These are phyloP conservation scores for Coemansia sp. DNA, from an alignment of 192 early-diverging fungal species.

Conservation along the genomic window DNA sequence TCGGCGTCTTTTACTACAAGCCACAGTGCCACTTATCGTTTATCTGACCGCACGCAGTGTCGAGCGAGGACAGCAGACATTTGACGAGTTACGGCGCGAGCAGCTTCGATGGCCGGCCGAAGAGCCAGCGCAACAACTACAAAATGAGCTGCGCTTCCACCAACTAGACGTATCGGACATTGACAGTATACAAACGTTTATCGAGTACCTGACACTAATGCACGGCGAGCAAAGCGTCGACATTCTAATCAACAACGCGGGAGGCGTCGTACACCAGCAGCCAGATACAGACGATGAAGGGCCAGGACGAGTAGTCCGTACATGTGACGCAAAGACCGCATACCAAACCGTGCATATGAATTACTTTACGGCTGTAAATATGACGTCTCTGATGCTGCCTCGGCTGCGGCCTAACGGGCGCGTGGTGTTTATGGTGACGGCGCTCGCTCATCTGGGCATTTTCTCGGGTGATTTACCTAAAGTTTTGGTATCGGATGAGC, in stretches of 20 bases:
- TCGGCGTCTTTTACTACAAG: slow-evolving; percentile 41
- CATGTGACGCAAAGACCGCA: slow-evolving; percentile 41
- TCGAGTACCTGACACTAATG: slow-evolving; percentile 47
- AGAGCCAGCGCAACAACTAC: not conserved
- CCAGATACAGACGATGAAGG: not conserved
- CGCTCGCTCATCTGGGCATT: slow-evolving; percentile 54
- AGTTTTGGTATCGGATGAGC: slow-evolving; percentile 44
- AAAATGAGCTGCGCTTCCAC: slow-evolving; percentile 55
- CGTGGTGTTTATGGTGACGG: slow-evolving; percentile 50
- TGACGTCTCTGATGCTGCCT: slow-evolving; percentile 39
- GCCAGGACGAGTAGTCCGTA: slow-evolving; percentile 17
- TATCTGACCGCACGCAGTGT: slow-evolving; percentile 53
- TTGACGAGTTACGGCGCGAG: slow-evolving; percentile 49
- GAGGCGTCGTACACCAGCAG: slow-evolving; percentile 29
- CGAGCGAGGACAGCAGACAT: slow-evolving; percentile 44
- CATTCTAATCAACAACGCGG: slow-evolving; percentile 54
- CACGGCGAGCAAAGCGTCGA: slow-evolving; percentile 53
- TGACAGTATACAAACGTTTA: slow-evolving; percentile 34
- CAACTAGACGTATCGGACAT: slow-evolving; percentile 48
- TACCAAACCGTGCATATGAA: slow-evolving; percentile 41
- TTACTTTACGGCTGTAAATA: slow-evolving; percentile 47
- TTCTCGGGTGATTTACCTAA: slow-evolving; percentile 54
- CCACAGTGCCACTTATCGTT: slow-evolving; percentile 36
- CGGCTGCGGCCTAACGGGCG: slow-evolving; percentile 36
- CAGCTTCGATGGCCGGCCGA: slow-evolving; percentile 19